These are phyloP conservation scores for Lecanicillium sp. DNA, from an alignment of 2,329 filamentous ascomycete species.

Conservation along the genomic window DNA sequence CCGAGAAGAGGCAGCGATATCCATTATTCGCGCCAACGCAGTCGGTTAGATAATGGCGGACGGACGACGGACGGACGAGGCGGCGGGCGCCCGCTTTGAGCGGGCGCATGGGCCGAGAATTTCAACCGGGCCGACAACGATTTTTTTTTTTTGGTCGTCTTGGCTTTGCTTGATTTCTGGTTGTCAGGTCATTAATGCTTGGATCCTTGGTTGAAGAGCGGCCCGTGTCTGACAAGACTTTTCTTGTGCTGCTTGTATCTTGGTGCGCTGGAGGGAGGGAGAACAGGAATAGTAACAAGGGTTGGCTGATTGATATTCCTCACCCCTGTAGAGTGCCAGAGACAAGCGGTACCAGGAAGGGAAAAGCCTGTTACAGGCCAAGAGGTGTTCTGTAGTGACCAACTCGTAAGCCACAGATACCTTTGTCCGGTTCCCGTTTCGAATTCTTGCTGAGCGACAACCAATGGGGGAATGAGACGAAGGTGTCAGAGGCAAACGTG, in stretches of 20 bases:
- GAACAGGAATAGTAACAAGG: neutral
- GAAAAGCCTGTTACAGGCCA: no score
- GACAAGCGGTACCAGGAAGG: no score
- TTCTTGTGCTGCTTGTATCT: no score
- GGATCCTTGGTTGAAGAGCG: neutral
- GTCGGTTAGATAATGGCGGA: neutral
- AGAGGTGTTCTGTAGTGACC: no score
- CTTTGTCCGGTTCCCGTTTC: no score
- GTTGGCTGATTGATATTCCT: no score
- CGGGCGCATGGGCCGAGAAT: neutral
- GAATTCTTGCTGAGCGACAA: neutral
- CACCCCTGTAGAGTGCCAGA: no score
- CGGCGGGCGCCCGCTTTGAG: neutral
- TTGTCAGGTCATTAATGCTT: no score
- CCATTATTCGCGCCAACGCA: neutral
- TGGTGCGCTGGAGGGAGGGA: no score
- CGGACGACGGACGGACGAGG: neutral
- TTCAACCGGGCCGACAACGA: constrained; percentile 4
- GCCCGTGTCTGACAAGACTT: neutral
- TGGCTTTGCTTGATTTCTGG: no score
- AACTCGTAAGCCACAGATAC: no score
- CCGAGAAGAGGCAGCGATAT: neutral
- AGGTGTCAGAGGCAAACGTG: neutral
- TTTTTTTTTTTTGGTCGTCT: neutral
- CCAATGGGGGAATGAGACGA: neutral